Evolutionary conservation across 2,329 filamentous ascomycete genomes (phyloP).

Genomic region (Trichophyton simii): DNA sequence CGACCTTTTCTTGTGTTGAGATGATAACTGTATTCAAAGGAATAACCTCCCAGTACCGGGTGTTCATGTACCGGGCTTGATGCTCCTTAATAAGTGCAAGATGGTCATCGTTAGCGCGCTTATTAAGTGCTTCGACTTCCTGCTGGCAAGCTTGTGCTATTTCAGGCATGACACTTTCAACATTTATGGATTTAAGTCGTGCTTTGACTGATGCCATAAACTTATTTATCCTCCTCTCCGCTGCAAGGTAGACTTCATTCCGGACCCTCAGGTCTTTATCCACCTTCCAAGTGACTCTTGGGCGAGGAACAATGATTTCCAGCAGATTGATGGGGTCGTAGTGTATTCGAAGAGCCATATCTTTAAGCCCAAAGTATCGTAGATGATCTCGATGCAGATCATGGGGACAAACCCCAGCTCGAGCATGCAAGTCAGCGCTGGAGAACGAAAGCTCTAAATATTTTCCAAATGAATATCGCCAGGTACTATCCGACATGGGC

Average conservation of each 20-base stretch:
- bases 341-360: conserved; percentile 75
- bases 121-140: conserved; percentile 66
- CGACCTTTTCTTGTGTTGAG: conserved; percentile 81
- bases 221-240: conserved; percentile 66
- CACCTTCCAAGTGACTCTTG: conserved; percentile 93
- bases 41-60: conserved; percentile 93
- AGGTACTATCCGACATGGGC: conserved; percentile 85
- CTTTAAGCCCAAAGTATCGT: conserved; percentile 79
- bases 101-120: conserved; percentile 75
- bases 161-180: conserved; percentile 80
- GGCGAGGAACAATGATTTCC: conserved; percentile 83
- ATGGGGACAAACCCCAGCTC: conserved; percentile 70
- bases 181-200: conserved; percentile 74
- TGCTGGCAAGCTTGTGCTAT: conserved; percentile 69
- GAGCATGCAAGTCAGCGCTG: conserved; percentile 66
- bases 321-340: conserved; percentile 87
- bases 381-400: conserved; percentile 88
- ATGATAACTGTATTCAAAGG: conserved; percentile 81
- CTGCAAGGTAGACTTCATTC: conserved; percentile 75
- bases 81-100: conserved; percentile 59
- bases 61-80: conserved; percentile 82
- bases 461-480: conserved; percentile 97
- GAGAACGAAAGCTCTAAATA: conserved; percentile 97
- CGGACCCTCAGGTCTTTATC: conserved; percentile 85
- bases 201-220: conserved; percentile 82